Conservation (phyloP, 2,329 filamentous ascomycete species). For the Sporothrix brasiliensis region DNA sequence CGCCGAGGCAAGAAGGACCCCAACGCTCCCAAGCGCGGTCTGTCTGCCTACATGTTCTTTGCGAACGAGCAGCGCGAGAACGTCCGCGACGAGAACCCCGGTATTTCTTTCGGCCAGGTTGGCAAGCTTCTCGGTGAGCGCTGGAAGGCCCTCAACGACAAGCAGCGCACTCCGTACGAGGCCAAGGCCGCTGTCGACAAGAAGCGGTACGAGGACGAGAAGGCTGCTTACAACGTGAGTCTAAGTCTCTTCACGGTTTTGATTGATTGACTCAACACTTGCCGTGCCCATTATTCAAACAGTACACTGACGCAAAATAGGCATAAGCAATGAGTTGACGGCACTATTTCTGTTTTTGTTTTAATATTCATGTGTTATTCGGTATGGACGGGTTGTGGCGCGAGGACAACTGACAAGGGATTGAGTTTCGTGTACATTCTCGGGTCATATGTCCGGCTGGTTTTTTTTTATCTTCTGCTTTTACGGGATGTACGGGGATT, state of each 20-base stretch:
- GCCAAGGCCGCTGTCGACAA: slow-evolving; percentile 96
- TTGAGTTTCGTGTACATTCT: slow-evolving; percentile 34
- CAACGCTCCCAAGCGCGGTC: slow-evolving; percentile 98
- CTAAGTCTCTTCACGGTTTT: too few relatives aligned
- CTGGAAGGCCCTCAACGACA: slow-evolving; percentile 95
- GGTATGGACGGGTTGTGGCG: slow-evolving; percentile 35
- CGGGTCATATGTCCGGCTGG: slow-evolving; percentile 32
- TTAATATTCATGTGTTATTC: slow-evolving; percentile 31
- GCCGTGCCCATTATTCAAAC: not conserved
- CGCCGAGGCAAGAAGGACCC: slow-evolving; percentile 72
- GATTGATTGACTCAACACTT: too few relatives aligned
- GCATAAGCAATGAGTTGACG: slow-evolving; percentile 26
- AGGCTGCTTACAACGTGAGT: slow-evolving; percentile 87
- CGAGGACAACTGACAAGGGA: slow-evolving; percentile 36
- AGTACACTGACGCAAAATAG: slow-evolving; percentile 15
- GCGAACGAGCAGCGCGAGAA: slow-evolving; percentile 99
- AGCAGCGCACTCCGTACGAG: slow-evolving; percentile 92
- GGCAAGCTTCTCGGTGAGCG: slow-evolving; percentile 97
- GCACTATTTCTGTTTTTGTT: slow-evolving; percentile 28
- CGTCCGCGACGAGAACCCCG: slow-evolving; percentile 96
- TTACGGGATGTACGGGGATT: slow-evolving; percentile 36
- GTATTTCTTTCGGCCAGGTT: slow-evolving; percentile 96
- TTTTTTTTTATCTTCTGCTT: slow-evolving; percentile 33
- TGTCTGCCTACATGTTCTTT: slow-evolving; percentile 99
- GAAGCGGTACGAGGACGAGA: slow-evolving; percentile 99